Percentiles rank a stretch among this genome's conserved stretches.
Conservation (phyloP, 192 early-diverging fungal genomes). For the Coemansia sp. region DNA sequence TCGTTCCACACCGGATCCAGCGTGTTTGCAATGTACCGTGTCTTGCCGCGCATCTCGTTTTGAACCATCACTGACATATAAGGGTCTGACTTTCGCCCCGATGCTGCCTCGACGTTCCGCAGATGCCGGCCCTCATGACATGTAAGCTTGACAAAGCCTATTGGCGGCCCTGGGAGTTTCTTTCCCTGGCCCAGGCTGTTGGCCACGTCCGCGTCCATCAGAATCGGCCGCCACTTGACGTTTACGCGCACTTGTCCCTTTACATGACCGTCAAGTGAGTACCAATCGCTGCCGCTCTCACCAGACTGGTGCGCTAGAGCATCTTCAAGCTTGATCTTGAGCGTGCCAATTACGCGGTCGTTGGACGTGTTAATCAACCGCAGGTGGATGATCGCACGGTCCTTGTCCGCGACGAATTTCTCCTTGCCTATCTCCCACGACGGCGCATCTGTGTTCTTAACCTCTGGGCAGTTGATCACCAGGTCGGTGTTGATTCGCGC, state of each 20-base stretch:
- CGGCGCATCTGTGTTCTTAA: slow-evolving; percentile 75
- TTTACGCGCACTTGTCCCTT: slow-evolving; percentile 62
- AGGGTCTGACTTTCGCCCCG: slow-evolving; percentile 84
- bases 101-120: slow-evolving; percentile 81
- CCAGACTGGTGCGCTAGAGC: slow-evolving; percentile 47
- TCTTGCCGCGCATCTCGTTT: slow-evolving; percentile 65
- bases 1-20: slow-evolving; percentile 93
- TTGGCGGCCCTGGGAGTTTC: slow-evolving; percentile 58
- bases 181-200: slow-evolving; percentile 50
- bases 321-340: slow-evolving; percentile 42
- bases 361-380: slow-evolving; percentile 58
- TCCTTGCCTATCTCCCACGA: slow-evolving; percentile 74
- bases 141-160: slow-evolving; percentile 78
- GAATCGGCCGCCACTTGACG: slow-evolving; percentile 78
- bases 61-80: slow-evolving; percentile 75
- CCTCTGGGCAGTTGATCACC: slow-evolving; percentile 60
- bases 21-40: slow-evolving; percentile 77
- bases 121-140: slow-evolving; percentile 71
- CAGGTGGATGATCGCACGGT: slow-evolving; percentile 60
- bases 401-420: slow-evolving; percentile 70
- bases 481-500: slow-evolving; percentile 58
- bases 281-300: slow-evolving; percentile 64
- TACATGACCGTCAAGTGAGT: slow-evolving; percentile 54
- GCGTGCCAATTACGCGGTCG: slow-evolving; percentile 34
- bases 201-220: slow-evolving; percentile 66